A percentile compares a stretch with the other conserved stretches of the same genome.
phyloP scores from a whole-genome alignment of 2,329 filamentous ascomycete species.

The Colletotrichum sp. region DNA sequence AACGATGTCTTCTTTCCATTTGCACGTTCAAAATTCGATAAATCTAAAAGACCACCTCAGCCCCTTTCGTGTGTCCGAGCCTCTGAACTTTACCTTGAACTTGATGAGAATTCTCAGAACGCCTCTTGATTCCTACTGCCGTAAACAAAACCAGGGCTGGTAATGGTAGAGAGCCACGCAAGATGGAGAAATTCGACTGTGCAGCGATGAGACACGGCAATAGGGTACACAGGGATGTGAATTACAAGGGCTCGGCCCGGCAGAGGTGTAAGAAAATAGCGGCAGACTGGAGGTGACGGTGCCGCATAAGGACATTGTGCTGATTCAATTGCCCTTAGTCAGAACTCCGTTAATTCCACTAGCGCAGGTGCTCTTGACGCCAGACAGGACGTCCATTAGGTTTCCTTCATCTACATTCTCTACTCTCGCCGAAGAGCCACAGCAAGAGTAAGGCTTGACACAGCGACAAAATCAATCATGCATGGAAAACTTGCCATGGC shows the following conservation, averaged over 20 bases:
- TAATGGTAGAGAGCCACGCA: neutral
- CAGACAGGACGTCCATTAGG: neutral
- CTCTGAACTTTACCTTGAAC: neutral
- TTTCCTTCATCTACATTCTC: neutral
- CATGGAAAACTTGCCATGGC: neutral
- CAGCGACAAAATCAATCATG: neutral
- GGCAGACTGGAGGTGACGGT: neutral
- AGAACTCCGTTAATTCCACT: neutral
- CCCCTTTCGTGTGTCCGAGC: neutral
- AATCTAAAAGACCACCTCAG: neutral
- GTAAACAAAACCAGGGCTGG: neutral
- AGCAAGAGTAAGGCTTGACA: neutral
- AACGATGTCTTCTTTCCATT: neutral
- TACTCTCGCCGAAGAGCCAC: neutral
- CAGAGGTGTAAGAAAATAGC: neutral
- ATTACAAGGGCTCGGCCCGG: neutral
- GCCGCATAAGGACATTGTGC: neutral
- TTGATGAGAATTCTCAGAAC: neutral
- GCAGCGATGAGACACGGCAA: neutral
- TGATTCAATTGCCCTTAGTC: neutral
- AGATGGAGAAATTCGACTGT: neutral
- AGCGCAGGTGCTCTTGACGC: neutral
- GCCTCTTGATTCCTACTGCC: neutral
- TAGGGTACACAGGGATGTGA: neutral
- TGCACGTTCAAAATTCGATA: neutral